Conservation (phyloP, 2,329 filamentous ascomycete species). For the Aspergillus fischeri region DNA sequence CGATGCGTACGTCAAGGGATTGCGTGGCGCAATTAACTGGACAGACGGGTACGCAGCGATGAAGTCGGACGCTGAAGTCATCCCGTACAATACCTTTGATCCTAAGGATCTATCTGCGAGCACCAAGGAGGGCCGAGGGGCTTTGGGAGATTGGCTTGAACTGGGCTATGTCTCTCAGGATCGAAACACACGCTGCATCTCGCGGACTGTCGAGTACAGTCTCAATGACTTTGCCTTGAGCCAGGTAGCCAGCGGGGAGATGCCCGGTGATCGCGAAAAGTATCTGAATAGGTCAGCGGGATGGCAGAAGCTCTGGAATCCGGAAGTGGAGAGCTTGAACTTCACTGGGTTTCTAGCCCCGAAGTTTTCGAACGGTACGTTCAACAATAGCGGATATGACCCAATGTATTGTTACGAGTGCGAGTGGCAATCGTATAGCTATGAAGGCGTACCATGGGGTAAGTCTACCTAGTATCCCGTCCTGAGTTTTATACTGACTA, state of each 20-base stretch:
- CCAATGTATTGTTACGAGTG: constrained; percentile 58
- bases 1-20: constrained; percentile 67
- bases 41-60: constrained; percentile 59
- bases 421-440: constrained; percentile 61
- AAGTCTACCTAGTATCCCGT: constrained; percentile 4
- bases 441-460: constrained; percentile 58
- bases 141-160: constrained; percentile 63
- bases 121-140: constrained; percentile 65
- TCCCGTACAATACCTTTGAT: constrained; percentile 59
- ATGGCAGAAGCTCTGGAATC: constrained; percentile 70
- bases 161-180: constrained; percentile 61
- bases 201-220: constrained; percentile 63
- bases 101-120: constrained; percentile 51
- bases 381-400: constrained; percentile 43
- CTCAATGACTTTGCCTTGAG: constrained; percentile 62
- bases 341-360: constrained; percentile 58
- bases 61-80: constrained; percentile 63
- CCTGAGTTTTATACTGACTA: neutral
- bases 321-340: constrained; percentile 51
- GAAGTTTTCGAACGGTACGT: constrained; percentile 46
- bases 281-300: constrained; percentile 63
- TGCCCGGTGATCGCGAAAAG: constrained; percentile 43
- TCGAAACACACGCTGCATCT: constrained; percentile 57
- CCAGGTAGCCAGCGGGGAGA: constrained; percentile 50
- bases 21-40: constrained; percentile 63